phyloP scores from a whole-genome alignment of 2,329 filamentous ascomycete genomes.

The Zymoseptoria tritici region DNA sequence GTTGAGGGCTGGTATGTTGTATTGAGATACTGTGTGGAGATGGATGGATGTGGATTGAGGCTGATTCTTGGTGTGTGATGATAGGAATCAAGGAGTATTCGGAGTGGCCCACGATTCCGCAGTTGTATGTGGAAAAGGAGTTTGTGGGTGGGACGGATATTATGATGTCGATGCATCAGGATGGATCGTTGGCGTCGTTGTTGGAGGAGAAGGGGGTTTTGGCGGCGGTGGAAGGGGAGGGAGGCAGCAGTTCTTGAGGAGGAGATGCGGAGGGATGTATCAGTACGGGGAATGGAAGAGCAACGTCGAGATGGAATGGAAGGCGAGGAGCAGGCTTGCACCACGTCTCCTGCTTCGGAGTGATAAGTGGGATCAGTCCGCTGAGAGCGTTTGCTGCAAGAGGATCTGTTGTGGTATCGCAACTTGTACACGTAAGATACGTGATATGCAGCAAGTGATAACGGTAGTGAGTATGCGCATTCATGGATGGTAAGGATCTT shows the following conservation, averaged over 20 bases:
- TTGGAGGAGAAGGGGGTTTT: constrained; percentile 90
- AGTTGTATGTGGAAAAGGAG: constrained; percentile 90
- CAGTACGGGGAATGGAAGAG: background rate
- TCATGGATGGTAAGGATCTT: background rate
- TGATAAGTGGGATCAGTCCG: too few relatives aligned
- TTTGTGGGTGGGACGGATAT: constrained; percentile 98
- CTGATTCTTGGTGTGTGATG: background rate
- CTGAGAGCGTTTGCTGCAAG: too few relatives aligned
- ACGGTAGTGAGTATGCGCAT: background rate
- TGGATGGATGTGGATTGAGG: too few relatives aligned
- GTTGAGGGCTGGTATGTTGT: constrained; percentile 62
- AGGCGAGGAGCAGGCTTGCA: background rate
- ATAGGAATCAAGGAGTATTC: constrained; percentile 97
- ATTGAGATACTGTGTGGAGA: background rate
- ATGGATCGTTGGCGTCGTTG: constrained; percentile 83
- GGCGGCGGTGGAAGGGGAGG: constrained; percentile 47
- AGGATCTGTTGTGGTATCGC: background rate
- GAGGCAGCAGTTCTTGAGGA: constrained; percentile 4
- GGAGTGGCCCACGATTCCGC: constrained; percentile 97
- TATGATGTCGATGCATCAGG: constrained; percentile 92
- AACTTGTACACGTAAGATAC: background rate
- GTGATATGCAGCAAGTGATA: background rate
- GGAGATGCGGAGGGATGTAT: background rate
- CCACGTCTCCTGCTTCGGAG: too few relatives aligned
- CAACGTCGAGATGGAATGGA: background rate